These are phyloP conservation scores for Fomitopsis schrenkii DNA, from an alignment of 1,284 basidiomycete genomes.

Conservation along the genomic window DNA sequence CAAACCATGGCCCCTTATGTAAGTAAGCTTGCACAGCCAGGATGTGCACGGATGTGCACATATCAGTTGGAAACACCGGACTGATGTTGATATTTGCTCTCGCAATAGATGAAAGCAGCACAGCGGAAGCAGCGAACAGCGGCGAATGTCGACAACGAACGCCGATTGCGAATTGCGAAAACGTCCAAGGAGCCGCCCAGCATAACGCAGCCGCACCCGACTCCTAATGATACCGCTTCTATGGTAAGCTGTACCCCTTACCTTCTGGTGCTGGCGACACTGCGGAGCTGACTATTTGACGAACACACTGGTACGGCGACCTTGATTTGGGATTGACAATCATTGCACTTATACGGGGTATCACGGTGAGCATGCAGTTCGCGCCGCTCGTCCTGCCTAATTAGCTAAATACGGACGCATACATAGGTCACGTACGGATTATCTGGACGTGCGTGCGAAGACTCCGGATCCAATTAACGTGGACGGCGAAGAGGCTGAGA, in stretches of 20 bases:
- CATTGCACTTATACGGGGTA: too few relatives aligned
- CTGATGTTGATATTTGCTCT: neutral
- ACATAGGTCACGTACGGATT: neutral
- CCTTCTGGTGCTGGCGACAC: neutral
- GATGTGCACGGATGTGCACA: too few relatives aligned
- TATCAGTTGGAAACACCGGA: too few relatives aligned
- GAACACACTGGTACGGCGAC: too few relatives aligned
- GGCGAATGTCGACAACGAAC: neutral
- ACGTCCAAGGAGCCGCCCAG: neutral
- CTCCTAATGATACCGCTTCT: neutral
- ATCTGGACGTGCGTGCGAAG: neutral
- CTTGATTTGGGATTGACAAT: too few relatives aligned
- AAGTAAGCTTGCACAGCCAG: too few relatives aligned
- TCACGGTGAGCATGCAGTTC: too few relatives aligned
- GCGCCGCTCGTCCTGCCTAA: too few relatives aligned
- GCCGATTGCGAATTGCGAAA: neutral
- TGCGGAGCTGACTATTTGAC: too few relatives aligned
- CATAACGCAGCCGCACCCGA: neutral
- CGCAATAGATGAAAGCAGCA: neutral
- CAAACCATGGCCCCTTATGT: neutral
- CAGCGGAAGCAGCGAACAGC: neutral
- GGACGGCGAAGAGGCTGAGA: neutral
- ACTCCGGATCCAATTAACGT: neutral
- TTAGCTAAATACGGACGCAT: too few relatives aligned
- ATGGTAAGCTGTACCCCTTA: neutral